Base-by-base conservation (phyloP, 2,329 filamentous ascomycete genomes). In the Aspergillus spinulosporus region DNA sequence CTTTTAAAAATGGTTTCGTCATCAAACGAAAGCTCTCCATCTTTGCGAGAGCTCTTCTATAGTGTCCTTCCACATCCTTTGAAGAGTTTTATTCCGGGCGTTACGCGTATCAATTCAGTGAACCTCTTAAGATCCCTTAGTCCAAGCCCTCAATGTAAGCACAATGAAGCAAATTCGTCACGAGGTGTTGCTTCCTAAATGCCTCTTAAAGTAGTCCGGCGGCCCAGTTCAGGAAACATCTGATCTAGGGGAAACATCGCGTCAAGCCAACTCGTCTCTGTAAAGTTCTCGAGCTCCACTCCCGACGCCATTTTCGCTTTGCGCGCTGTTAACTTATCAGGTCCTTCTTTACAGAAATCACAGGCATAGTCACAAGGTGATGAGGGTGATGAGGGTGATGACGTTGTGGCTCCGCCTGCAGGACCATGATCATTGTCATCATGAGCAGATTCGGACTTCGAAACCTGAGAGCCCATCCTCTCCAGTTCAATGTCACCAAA, bases 301-400 rank as follows among this genome's bases (percentile, higher is more conserved):
- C 63, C 65, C 5, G 59, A 46, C 4, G 59, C 60, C 68, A 74
- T 73, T 28, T 60, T 68, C 50, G 68, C 65, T 66, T 86, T 87
- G 53, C 85, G 79, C 64, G 72, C 80, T 65, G 82, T 81, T 59
- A 92, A 71, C 12, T 76, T 81, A 39, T 76, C 72, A 0, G 79
- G 67, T 1, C 77, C 77, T 66, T 92, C 87, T 72, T 91, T 92
- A 69, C 90, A 89, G 76, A 84, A 88, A 70, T 92, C 89, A 66
- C 89, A 92, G 2, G 89, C 89, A 75, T 83, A 89, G 62, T 90
- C 84, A 65, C 89, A 92, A 15, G 77, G 76, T 11, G 55, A 53
- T n/a, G 32, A 45, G 4, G 14, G 4, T 21, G 21, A 21, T 21
- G 21, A 21, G 21, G 21, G 21, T 21, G 21, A 21, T 21, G 21